Conservation (phyloP, 257 asterid genomes). For the Euphrasia confusa region DNA sequence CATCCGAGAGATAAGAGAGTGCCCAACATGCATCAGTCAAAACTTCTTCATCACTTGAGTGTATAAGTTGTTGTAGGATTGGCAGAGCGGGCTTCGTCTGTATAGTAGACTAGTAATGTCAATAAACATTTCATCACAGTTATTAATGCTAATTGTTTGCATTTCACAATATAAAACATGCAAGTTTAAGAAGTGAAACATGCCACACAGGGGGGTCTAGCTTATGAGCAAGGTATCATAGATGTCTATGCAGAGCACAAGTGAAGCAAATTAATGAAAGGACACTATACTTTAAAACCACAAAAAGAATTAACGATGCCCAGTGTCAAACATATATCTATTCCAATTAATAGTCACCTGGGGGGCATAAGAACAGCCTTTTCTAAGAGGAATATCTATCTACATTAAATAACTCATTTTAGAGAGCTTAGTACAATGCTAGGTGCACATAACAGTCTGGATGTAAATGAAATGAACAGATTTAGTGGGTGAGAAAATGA, state of each 20-base stretch:
- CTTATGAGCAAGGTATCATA: not conserved
- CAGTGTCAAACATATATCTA: not conserved
- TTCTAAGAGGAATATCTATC: not conserved
- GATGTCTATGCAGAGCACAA: not conserved
- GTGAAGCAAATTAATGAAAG: not conserved
- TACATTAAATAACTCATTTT: not conserved
- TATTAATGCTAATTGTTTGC: not conserved
- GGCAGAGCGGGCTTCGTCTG: conserved; percentile 91
- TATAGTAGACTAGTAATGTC: conserved; percentile 22
- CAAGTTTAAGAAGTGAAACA: not conserved
- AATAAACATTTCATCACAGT: not conserved
- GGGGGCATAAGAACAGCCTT: not conserved
- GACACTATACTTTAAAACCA: not conserved
- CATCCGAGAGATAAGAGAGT: conserved; percentile 87
- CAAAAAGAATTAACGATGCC: not conserved
- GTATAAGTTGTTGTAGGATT: conserved; percentile 60
- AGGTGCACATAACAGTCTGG: not conserved
- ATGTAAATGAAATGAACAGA: not conserved
- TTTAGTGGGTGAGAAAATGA: not conserved
- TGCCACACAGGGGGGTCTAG: not conserved
- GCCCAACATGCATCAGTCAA: conserved; percentile 96
- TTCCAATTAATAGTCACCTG: not conserved
- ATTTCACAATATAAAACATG: not conserved
- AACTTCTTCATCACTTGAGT: conserved; percentile 85
- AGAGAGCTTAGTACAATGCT: not conserved